These are phyloP conservation scores for Thelonectria olida DNA, from an alignment of 2,329 filamentous ascomycete genomes.

Conservation along the genomic window DNA sequence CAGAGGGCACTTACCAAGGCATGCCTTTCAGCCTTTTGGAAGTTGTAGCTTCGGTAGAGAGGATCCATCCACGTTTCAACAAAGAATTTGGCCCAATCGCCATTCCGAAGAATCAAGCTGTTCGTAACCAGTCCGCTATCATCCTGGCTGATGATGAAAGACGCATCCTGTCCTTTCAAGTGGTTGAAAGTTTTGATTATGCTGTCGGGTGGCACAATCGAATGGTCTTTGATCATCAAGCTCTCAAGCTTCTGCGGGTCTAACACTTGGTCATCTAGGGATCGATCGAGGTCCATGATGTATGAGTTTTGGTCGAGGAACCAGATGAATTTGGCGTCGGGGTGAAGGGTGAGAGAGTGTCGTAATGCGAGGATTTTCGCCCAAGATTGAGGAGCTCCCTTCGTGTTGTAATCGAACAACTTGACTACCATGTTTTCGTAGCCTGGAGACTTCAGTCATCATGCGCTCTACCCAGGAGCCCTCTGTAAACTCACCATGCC, in stretches of 20 bases:
- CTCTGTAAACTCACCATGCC: constrained; percentile 73
- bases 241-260: constrained; percentile 72
- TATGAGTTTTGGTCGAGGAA: constrained; percentile 85
- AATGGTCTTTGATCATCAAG: constrained; percentile 84
- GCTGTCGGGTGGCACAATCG: constrained; percentile 93
- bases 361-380: constrained; percentile 84
- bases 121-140: constrained; percentile 77
- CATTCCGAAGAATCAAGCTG: constrained; percentile 83
- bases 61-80: constrained; percentile 97
- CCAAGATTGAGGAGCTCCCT: constrained; percentile 71
- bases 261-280: constrained; percentile 77
- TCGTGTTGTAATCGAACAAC: constrained; percentile 77
- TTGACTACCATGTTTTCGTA: constrained; percentile 87
- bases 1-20: constrained; percentile 73
- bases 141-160: constrained; percentile 87
- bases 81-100: constrained; percentile 93
- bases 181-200: constrained; percentile 95
- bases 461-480: background rate
- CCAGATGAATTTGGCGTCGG: constrained; percentile 84
- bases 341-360: constrained; percentile 84
- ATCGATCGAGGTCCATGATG: constrained; percentile 83
- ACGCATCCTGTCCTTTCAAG: constrained; percentile 79
- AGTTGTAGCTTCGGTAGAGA: constrained; percentile 92
- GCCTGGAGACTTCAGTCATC: constrained; percentile 60
- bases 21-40: constrained; percentile 92